Percentiles rank a stretch among this genome's conserved stretches.
Evolutionary conservation across 164 flowering plant genomes (phyloP).

Genomic region (Vitis amurensis): DNA sequence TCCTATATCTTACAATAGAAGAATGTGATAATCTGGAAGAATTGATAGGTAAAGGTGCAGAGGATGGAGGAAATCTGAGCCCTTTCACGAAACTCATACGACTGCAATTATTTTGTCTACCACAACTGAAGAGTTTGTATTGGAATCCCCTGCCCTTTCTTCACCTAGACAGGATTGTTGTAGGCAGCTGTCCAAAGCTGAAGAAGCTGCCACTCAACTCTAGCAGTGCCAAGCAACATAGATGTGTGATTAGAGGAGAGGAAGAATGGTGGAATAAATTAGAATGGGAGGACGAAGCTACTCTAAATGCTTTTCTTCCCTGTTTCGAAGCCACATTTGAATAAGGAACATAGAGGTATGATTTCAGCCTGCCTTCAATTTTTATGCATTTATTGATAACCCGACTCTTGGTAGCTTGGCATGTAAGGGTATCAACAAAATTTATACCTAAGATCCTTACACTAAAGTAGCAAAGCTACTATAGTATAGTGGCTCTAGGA

Average conservation of each 20-base stretch:
- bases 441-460: too few species aligned
- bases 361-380: too few species aligned
- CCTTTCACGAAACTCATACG: background rate
- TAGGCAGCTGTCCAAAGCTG: too few species aligned
- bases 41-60: background rate
- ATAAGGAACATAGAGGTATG: too few species aligned
- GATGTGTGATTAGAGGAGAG: background rate
- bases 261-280: background rate
- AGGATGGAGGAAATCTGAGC: background rate
- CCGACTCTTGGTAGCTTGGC: too few species aligned
- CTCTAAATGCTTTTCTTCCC: too few species aligned
- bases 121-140: background rate
- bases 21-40: background rate
- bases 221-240: background rate
- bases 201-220: too few species aligned
- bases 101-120: background rate
- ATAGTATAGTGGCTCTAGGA: too few species aligned
- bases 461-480: too few species aligned
- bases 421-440: too few species aligned
- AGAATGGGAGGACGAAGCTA: background rate
- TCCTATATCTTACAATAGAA: background rate
- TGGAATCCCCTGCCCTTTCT: background rate
- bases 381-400: too few species aligned
- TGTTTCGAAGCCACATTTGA: too few species aligned
- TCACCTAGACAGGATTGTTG: background rate